Base-by-base conservation (phyloP, 805 yeast species). In the Sugiyamaella valdiviana region DNA sequence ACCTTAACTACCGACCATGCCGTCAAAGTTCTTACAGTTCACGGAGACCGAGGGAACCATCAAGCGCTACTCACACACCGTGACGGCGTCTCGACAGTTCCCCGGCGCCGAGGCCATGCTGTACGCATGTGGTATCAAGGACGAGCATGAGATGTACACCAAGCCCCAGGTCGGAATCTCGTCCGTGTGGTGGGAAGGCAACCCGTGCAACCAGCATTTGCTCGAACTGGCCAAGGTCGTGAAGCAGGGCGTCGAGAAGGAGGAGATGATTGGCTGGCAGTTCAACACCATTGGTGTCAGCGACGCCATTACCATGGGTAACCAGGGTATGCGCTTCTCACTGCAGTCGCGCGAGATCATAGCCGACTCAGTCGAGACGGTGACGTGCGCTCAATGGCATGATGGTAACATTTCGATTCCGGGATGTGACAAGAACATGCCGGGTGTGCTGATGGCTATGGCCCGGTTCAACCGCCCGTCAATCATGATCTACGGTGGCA, bases 141-240 rank as follows among this genome's bases (percentile, higher is more conserved):
- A 80, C 26, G 85, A 71, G 21, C 29, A 50, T 66, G 51, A 49
- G 22, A 51, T 51, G 54, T 82, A 91, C 73, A 35, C 24, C 21
- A 88, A 86, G 65, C 93, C 89, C 23, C 98, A 90, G 71, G 83
- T 90, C 48, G 98, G 97, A 69, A 95, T 90, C 50, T 95, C 96
- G 20, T 89, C 96, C 5, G 90, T 88, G 52, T 90, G 98, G 98
- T 90, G 96, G 96, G 78, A 91, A 23, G 98, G 98, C 62, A 90
- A 90, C 71, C 97, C 98, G 39, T 90, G 98, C 73, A 90, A 90
- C 72, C 86, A 89, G 88, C 97, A 90, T 67, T 74, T 90, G 64
- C 72, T 91, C 72, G 96, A 89, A 49, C 74, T 90, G 59, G 91
- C 89, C 72, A 65, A 84, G 65, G 73, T 78, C 58, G 83, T 91